Percentiles rank a stretch among this genome's conserved stretches.
Evolutionary conservation across 169 alveolate species (phyloP).

Genomic region (Condylostoma magnum): DNA sequence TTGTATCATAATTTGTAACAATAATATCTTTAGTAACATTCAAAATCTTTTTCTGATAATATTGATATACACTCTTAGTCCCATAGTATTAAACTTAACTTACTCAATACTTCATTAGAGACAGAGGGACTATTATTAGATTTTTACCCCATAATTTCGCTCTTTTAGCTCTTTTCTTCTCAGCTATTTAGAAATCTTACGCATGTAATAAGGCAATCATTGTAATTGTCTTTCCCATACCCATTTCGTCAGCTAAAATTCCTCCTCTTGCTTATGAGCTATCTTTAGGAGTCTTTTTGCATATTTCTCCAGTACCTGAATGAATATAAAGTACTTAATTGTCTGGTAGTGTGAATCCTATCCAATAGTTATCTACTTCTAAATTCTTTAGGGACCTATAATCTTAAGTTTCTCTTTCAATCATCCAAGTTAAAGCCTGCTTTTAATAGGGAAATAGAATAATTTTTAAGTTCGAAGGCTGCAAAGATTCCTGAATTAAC

Average conservation of each 20-base stretch:
- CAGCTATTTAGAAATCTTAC: background rate
- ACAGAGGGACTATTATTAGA: constrained; percentile 74
- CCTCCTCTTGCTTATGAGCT: constrained; percentile 43
- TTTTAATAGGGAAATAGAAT: constrained; percentile 27
- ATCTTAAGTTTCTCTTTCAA: constrained; percentile 29
- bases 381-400: background rate
- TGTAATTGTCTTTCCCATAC: constrained; percentile 69
- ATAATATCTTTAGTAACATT: constrained; percentile 69
- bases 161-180: background rate
- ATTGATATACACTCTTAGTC: no score
- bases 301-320: constrained; percentile 28
- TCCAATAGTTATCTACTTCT: constrained; percentile 29
- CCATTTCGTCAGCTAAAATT: constrained; percentile 82
- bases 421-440: constrained; percentile 44
- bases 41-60: no score
- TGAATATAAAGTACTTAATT: constrained; percentile 19
- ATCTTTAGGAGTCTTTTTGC: background rate
- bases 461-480: constrained; percentile 13
- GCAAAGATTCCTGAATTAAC: background rate
- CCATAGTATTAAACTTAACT: constrained; percentile 66
- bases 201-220: constrained; percentile 44
- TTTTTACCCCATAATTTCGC: constrained; percentile 67
- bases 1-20: constrained; percentile 81
- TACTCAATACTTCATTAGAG: constrained; percentile 75
- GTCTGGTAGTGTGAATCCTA: constrained; percentile 1